Conservation (phyloP, 164 flowering plant genomes). For the Buxus sempervirens region DNA sequence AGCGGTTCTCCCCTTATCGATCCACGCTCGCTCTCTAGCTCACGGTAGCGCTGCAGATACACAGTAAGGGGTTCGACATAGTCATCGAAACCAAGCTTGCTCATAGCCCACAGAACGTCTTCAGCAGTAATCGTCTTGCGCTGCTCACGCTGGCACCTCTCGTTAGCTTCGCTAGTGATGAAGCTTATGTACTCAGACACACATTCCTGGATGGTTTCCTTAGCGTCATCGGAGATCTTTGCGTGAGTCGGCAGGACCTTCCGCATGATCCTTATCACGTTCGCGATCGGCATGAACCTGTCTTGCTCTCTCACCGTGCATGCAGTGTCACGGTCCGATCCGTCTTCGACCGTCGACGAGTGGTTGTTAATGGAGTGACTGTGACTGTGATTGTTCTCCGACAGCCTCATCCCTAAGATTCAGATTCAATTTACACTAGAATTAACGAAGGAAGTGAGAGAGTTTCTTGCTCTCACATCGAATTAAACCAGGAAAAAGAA, state of each 20-base stretch:
- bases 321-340: slow-evolving; percentile 22
- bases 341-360: slow-evolving; percentile 3
- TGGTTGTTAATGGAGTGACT: slow-evolving; percentile 1
- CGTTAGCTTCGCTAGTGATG: slow-evolving; percentile 88
- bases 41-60: slow-evolving; percentile 60
- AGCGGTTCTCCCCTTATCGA: slow-evolving; percentile 45
- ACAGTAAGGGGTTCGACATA: slow-evolving; percentile 66
- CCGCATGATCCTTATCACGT: slow-evolving; percentile 81
- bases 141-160: slow-evolving; percentile 87
- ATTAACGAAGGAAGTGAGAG: too few species aligned
- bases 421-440: neutral
- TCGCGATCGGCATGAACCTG: slow-evolving; percentile 83
- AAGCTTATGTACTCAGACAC: slow-evolving; percentile 93
- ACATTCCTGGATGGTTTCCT: slow-evolving; percentile 87
- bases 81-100: slow-evolving; percentile 86
- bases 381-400: neutral
- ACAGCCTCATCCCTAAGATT: slow-evolving; percentile 6
- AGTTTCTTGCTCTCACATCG: too few species aligned
- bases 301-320: slow-evolving; percentile 78
- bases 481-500: too few species aligned
- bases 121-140: slow-evolving; percentile 92
- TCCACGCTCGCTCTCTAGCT: slow-evolving; percentile 59
- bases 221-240: slow-evolving; percentile 87
- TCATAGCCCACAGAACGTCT: slow-evolving; percentile 91
- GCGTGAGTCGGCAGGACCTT: slow-evolving; percentile 77